Conservation (phyloP, 805 yeast species). For the Yamadazyma insecticola region DNA sequence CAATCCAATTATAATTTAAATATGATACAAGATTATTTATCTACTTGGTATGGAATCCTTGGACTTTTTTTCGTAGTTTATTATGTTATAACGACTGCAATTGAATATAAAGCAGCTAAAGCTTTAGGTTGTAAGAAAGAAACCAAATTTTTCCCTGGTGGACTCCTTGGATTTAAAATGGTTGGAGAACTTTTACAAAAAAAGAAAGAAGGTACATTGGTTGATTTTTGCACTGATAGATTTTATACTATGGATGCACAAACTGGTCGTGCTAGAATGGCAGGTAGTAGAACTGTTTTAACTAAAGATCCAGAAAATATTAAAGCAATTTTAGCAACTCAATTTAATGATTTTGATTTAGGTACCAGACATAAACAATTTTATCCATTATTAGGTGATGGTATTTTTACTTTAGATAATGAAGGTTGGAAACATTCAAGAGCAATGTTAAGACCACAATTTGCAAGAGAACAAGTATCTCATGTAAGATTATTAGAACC, state of each 20-base stretch:
- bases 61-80: no score
- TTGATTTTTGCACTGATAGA: slow-evolving; percentile 15
- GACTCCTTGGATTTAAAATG: slow-evolving; percentile 15
- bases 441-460: slow-evolving; percentile 42
- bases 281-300: slow-evolving; percentile 16
- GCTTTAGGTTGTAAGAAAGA: not conserved
- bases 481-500: slow-evolving; percentile 38
- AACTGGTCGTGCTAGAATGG: slow-evolving; percentile 10
- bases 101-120: not conserved
- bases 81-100: not conserved
- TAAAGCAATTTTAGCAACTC: slow-evolving; percentile 40
- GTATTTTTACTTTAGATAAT: slow-evolving; percentile 39
- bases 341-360: slow-evolving; percentile 36
- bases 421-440: slow-evolving; percentile 41
- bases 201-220: slow-evolving; percentile 15
- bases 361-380: slow-evolving; percentile 36
- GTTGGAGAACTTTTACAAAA: slow-evolving; percentile 9
- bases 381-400: slow-evolving; percentile 37
- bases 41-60: not conserved
- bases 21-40: not conserved
- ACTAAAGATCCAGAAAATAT: slow-evolving; percentile 39
- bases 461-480: slow-evolving; percentile 39
- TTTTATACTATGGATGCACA: slow-evolving; percentile 8
- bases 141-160: slow-evolving; percentile 6
- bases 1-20: no score